Base-by-base conservation (phyloP, 2,329 filamentous ascomycete species). In the Fusarium incarnatum region DNA sequence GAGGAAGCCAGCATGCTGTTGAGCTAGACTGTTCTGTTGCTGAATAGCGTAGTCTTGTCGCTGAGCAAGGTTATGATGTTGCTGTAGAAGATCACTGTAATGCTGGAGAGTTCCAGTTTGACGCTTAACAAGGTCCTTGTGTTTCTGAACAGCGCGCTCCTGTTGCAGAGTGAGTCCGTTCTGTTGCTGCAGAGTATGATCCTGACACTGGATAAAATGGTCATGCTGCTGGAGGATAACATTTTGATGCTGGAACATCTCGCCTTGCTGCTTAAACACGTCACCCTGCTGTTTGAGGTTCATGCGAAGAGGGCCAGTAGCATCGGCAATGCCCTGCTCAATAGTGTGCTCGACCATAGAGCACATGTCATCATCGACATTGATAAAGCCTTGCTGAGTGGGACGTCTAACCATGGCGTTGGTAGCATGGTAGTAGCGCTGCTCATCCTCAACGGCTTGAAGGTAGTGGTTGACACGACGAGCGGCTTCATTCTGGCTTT, bases 251-350 rank as follows among this genome's bases (percentile, higher is more conserved):
- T 61, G 60, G 13, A 61, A 41, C n/a, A 66, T 60, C 15, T 75
- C 68, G 22, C 72, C 74, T 49, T 79, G 77, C 25, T 27, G 25
- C 25, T 27, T 27, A 27, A 27, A 27, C 25, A 27, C 25, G 25
- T 75, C 68, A 20, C 72, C 74, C 47, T 79, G 77, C n/a, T 75
- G 60, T 4, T 72, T 58, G 40, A 75, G 54, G 11, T 79, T 77
- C 22, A 79, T 48, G 5, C 77, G 72, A 12, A 80, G 57, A 5
- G 78, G 79, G 0, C 67, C 68, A 9, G 77, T 71, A 1, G 79
- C 79, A 34, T 78, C 77, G 0, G 76, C 69, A 28, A 80, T 74
- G 12, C 76, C 73, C n/a, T 77, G 71, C 28, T 81, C 79, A 1
- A 78, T 77, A 6, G 68, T 70, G 12, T 77, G 67, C 41, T 79